Percentiles rank a stretch among this genome's conserved stretches.
phyloP scores from a whole-genome alignment of 1,139 yeast genomes.

The Dujonia santamariae region DNA sequence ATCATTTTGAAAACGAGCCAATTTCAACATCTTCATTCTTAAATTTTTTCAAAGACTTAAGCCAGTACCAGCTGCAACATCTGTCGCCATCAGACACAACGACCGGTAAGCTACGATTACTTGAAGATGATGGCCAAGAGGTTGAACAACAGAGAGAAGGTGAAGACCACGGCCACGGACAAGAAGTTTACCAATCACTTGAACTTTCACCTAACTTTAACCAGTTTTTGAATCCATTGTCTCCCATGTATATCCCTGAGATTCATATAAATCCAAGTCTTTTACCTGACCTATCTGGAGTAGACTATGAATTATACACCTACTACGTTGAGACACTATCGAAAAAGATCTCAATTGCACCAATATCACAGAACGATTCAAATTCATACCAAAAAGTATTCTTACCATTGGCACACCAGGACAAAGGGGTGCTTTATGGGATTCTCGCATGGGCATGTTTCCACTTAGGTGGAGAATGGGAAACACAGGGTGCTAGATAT shows the following conservation, averaged over 20 bases:
- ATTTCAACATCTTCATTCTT: not conserved
- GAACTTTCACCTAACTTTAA: not conserved
- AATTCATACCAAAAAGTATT: constrained; percentile 73
- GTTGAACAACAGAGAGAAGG: not conserved
- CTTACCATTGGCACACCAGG: constrained; percentile 71
- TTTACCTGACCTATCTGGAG: constrained; percentile 18
- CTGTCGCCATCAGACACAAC: not conserved
- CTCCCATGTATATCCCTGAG: constrained; percentile 3
- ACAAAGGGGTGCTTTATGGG: constrained; percentile 65
- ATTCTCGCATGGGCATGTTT: constrained; percentile 79
- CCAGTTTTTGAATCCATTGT: not conserved
- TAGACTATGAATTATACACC: constrained; percentile 44
- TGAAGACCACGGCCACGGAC: not conserved
- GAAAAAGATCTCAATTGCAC: constrained; percentile 60
- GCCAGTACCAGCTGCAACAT: constrained; percentile 2
- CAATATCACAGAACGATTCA: constrained; percentile 48
- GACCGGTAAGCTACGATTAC: not conserved
- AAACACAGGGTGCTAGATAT: constrained; percentile 43
- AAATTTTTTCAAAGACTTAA: constrained; percentile 7
- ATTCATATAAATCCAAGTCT: constrained; percentile 11
- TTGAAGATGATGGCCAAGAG: constrained; percentile 3
- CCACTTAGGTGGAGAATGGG: constrained; percentile 50
- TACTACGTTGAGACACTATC: constrained; percentile 65
- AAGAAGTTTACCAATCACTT: not conserved
- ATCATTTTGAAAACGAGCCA: constrained; percentile 1